Evolutionary conservation across 1,284 basidiomycete species (phyloP), one percentile per base, ranked within the genome.

Genomic region (Ustilago loliicola): DNA sequence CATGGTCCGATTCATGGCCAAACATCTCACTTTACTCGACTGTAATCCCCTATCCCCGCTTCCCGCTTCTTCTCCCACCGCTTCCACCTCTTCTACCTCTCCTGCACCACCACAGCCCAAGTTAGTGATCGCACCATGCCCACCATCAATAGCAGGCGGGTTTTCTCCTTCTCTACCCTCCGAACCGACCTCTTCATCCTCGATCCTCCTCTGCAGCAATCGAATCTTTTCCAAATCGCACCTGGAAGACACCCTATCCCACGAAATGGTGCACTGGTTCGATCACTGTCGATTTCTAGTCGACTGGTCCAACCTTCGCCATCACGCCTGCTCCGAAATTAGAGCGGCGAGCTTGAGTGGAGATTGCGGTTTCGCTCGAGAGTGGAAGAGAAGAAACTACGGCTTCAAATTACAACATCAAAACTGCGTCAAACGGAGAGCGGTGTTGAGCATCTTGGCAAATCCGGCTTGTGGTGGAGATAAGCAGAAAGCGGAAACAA

Each of bases 291-390:
- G 92, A 85, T 98, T 98, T 88, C 92, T 95, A 67, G 93, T 97
- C 1, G 92, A 97, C 86, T 98, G 94, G 95, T 88, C 86, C 59
- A 93, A 98, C 87, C 87, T 98, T 61, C 88, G 94, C 61, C 95
- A 98, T 88, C 95, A 96, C 86, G 96, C 96, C 0, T 98, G 96
- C 86, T 94, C 92, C 82, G 96, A 98, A 90, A 97, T 99, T 85
- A 91, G 96, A 53, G 96, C 96, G 0, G 95, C 95, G 67, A 98
- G 87, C 85, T 95, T 54, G 88, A 86, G 42, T 76, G 92, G 55
- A 91, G 94, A 73, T 27, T 73, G 71, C 29, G 54, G 71, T 0
- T 73, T 61, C 17, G 34, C 34, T 1, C 29, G 71, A 29, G 71
- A 73, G 38, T 65, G 40, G 21, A 38, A 61, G 25, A 29, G 71